These are phyloP conservation scores for Curvularia spicifera DNA, from an alignment of 2,329 filamentous ascomycete species.

Conservation along the genomic window DNA sequence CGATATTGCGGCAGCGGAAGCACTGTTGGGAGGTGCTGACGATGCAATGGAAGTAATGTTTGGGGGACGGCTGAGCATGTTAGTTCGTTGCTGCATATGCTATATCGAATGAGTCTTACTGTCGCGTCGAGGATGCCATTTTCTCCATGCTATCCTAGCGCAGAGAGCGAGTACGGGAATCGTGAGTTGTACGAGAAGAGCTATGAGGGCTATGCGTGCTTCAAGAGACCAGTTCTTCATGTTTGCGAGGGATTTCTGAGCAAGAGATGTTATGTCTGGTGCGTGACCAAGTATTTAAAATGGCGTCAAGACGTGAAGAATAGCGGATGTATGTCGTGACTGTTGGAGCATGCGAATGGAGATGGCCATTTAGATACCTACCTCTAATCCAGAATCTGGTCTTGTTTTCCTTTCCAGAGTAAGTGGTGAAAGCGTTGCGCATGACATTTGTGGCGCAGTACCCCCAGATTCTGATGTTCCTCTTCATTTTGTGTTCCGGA, in stretches of 20 bases:
- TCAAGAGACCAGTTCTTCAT: slow-evolving; percentile 7
- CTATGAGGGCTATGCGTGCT: slow-evolving; percentile 7
- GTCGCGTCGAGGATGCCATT: neutral
- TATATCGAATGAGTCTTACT: neutral
- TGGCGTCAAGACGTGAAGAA: neutral
- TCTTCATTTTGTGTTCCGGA: too few relatives aligned
- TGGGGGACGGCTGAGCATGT: neutral
- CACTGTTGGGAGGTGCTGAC: neutral
- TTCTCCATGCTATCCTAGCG: neutral
- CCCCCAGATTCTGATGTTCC: neutral
- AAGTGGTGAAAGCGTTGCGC: too few relatives aligned
- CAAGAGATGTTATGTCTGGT: neutral
- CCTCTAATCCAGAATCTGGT: slow-evolving; percentile 4
- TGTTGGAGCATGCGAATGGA: neutral
- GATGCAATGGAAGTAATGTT: neutral
- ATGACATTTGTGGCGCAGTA: too few relatives aligned
- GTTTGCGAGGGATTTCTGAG: neutral
- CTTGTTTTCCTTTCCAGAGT: too few relatives aligned
- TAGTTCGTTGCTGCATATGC: neutral
- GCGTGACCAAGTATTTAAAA: neutral
- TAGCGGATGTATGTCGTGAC: neutral
- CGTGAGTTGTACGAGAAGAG: slow-evolving; percentile 3
- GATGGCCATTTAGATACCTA: neutral
- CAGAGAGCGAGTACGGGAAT: neutral
- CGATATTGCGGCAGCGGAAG: neutral